Conservation (phyloP, 768 basidiomycete species). For the Cystobasidium ongulense region DNA sequence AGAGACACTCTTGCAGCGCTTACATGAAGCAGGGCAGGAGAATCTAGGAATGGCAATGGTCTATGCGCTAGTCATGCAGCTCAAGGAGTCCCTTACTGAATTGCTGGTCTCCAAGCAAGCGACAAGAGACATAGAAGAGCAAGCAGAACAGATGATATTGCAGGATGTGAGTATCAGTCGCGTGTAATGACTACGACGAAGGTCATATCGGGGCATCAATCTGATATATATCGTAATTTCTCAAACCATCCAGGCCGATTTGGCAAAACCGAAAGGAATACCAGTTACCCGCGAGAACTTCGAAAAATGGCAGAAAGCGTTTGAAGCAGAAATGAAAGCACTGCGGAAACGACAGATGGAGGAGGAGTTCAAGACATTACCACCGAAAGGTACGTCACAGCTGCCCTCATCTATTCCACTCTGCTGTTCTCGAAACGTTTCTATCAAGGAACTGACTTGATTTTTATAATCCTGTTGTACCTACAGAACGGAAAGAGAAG, state of each 20-base stretch:
- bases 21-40: conserved; percentile 52
- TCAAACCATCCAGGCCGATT: conserved; percentile 62
- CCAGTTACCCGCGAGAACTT: conserved; percentile 77
- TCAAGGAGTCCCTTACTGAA: conserved; percentile 57
- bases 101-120: conserved; percentile 55
- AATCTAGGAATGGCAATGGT: conserved; percentile 89
- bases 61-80: conserved; percentile 77
- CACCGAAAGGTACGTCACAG: conserved; percentile 78
- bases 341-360: conserved; percentile 67
- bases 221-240: too few species aligned
- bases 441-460: conserved; percentile 36
- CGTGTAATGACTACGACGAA: too few species aligned
- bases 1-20: conserved; percentile 50
- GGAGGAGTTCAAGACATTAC: conserved; percentile 61
- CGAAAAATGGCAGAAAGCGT: conserved; percentile 67
- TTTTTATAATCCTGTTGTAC: background rate
- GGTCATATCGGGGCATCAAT: too few species aligned
- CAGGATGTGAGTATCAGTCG: background rate
- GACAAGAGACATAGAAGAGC: conserved; percentile 61
- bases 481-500: background rate
- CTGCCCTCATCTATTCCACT: conserved; percentile 54
- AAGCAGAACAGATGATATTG: conserved; percentile 53
- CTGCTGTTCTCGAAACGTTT: conserved; percentile 68
- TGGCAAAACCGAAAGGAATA: conserved; percentile 84
- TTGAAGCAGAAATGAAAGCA: conserved; percentile 59